Evolutionary conservation across 75 land plant genomes (phyloP).

Genomic region (Azolla pinnata): DNA sequence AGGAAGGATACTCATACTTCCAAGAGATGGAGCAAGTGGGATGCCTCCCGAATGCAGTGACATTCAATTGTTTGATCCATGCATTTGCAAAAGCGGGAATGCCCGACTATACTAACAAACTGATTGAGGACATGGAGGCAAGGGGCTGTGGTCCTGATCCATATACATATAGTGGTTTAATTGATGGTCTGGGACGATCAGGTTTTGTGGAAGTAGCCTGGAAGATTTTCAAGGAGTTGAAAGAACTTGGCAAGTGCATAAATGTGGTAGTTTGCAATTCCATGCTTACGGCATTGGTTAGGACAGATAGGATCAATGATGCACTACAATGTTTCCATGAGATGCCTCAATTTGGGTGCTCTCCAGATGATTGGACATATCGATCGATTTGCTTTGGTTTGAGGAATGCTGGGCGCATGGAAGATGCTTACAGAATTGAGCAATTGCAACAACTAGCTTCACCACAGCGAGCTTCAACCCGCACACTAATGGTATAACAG

Average conservation of each 20-base stretch:
- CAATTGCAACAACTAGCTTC: not conserved
- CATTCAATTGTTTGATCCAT: conserved; percentile 51
- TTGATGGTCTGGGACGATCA: conserved; percentile 25
- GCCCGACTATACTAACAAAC: conserved; percentile 37
- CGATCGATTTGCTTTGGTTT: not conserved
- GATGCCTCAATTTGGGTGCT: conserved; percentile 1
- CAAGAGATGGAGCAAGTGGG: conserved; percentile 31
- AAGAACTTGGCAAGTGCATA: not conserved
- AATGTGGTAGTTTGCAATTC: conserved; percentile 5
- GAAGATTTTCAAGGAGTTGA: conserved; percentile 45
- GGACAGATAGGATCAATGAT: conserved; percentile 1
- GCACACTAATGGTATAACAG: too few relatives aligned
- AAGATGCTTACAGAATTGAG: not conserved
- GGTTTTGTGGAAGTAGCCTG: conserved; percentile 26
- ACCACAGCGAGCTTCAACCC: too few relatives aligned
- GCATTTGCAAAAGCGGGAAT: conserved; percentile 46
- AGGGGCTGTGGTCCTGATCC: conserved; percentile 41
- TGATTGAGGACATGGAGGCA: conserved; percentile 24
- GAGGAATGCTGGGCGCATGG: not conserved
- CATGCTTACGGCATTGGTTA: not conserved
- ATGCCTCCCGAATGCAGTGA: conserved; percentile 30
- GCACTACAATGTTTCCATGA: conserved; percentile 5
- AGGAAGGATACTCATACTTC: conserved; percentile 41
- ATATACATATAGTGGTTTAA: conserved; percentile 39
- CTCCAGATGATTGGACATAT: conserved; percentile 10